Conservation (phyloP, 257 asterid species). For the Echites panduratus region DNA sequence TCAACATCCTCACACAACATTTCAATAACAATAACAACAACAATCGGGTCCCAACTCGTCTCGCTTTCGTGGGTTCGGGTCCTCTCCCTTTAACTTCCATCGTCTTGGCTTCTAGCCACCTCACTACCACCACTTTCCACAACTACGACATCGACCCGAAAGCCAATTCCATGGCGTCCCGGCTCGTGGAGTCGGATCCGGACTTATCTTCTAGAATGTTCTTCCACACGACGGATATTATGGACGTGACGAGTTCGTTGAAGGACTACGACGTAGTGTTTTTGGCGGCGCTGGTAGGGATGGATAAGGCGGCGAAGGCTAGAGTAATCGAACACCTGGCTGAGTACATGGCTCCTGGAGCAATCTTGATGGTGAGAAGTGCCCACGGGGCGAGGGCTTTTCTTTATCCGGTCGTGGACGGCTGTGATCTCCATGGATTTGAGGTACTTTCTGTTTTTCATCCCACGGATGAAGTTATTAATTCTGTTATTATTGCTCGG, state of each 20-base stretch:
- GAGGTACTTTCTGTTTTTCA: conserved; percentile 70
- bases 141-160: conserved; percentile 60
- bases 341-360: conserved; percentile 63
- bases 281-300: conserved; percentile 85
- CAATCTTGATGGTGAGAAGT: conserved; percentile 69
- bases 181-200: conserved; percentile 44
- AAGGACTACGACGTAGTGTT: conserved; percentile 67
- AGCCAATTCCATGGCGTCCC: conserved; percentile 57
- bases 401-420: conserved; percentile 74
- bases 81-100: conserved; percentile 92
- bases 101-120: conserved; percentile 61
- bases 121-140: conserved; percentile 46
- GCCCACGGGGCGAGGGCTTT: conserved; percentile 90
- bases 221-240: conserved; percentile 49
- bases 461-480: conserved; percentile 84
- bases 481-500: conserved; percentile 58
- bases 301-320: conserved; percentile 64
- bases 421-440: conserved; percentile 57
- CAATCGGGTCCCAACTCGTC: conserved; percentile 22
- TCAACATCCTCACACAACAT: conserved; percentile 46
- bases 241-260: conserved; percentile 43
- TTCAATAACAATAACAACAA: no score
- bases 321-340: conserved; percentile 50
- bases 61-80: conserved; percentile 84
- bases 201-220: conserved; percentile 52